Base-by-base conservation (phyloP, 1,284 basidiomycete genomes). In the Apiotrichum laibachii region DNA sequence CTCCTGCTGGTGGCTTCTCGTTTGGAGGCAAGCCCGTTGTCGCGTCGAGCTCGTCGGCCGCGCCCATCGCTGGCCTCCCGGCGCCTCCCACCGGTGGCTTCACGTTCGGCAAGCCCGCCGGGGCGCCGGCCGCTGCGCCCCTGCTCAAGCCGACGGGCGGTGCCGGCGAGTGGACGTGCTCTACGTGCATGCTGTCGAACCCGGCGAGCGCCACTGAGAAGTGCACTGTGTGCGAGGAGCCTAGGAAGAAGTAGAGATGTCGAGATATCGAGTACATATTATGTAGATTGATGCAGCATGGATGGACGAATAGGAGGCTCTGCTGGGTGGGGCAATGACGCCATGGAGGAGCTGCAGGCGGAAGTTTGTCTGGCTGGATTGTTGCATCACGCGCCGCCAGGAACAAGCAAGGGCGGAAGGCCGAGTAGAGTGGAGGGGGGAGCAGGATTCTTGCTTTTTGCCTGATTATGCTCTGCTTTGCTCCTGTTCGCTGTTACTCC, bases 191-290 rank as follows among this genome's bases (percentile, higher is more conserved):
- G 69, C 63, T 84, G 31, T 69, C 77, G 43, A 85, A 84, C 62
- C 72, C 80, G 10, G 76, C 72, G 12, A 72, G 68, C 15, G 81
- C 79, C 4, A 77, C 68, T 37, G 68, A 70, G 43, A 83, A 84
- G 66, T 86, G 85, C 65, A 77, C 75, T 0, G 62, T 82, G 33
- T 86, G 85, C 58, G 83, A 84, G 42, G 61, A 77, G 5, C 78
- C 80, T 31, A 31, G 26, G 0, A 71, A 76, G 39, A 51, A 39
- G 16, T 50, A 50, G 35, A 37, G 18, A 18, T 19, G n/a, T 19
- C 7, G 22, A 33, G 4, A 26, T 13, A 33, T 19, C 31, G 16
- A 16, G 2, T 26, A 47, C 1, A 6, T 34, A 12, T 47, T 7
- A 18, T 49, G 8, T 37, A 21, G 19, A 9, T 12, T 6, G 10